Percentiles rank a stretch among this genome's conserved stretches.
Conservation (phyloP, 345 rosid genomes). For the Moringa oleifera region DNA sequence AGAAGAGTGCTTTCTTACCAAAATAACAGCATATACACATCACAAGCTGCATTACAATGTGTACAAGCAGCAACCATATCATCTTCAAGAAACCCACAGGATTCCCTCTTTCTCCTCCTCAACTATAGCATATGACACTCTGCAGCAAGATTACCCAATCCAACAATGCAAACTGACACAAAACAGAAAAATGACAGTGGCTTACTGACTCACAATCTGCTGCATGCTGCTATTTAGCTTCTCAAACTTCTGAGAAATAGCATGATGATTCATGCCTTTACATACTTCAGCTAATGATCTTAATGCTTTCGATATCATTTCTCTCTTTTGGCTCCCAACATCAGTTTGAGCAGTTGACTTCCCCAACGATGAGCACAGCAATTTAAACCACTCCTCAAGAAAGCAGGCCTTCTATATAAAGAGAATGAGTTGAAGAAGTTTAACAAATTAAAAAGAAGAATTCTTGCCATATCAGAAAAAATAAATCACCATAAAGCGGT, state of each 20-base stretch:
- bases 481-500: too few species aligned
- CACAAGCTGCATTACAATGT: neutral
- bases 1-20: too few species aligned
- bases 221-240: slow-evolving; percentile 25
- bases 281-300: slow-evolving; percentile 46
- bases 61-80: neutral
- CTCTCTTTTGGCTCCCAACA: slow-evolving; percentile 59
- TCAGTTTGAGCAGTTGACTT: slow-evolving; percentile 29
- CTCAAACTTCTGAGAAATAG: slow-evolving; percentile 40
- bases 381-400: slow-evolving; percentile 88
- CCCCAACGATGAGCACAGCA: slow-evolving; percentile 45
- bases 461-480: too few species aligned
- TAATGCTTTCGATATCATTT: slow-evolving; percentile 58
- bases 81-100: neutral
- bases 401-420: slow-evolving; percentile 55
- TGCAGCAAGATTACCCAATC: neutral
- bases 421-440: slow-evolving; percentile 7
- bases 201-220: slow-evolving; percentile 9
- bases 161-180: neutral
- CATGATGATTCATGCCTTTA: slow-evolving; percentile 24
- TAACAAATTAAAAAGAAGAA: neutral
- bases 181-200: neutral
- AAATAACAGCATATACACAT: too few species aligned
- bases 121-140: neutral
- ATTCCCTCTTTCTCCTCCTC: neutral